A percentile compares a stretch with the other conserved stretches of the same genome.
phyloP scores from a whole-genome alignment of 2,329 filamentous ascomycete genomes.

The Fusarium sp. region DNA sequence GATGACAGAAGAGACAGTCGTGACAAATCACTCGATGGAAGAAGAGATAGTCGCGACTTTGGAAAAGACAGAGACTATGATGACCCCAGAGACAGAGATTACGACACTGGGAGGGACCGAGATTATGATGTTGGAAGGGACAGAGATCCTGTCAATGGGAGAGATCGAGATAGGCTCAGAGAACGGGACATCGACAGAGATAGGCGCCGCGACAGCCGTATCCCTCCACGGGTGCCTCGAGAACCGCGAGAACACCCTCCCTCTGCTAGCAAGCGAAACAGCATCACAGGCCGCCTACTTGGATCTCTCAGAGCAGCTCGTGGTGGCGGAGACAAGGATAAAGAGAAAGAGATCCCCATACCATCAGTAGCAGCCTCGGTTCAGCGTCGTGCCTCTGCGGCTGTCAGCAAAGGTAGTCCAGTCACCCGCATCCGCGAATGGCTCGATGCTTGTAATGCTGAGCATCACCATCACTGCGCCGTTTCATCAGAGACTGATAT shows the following conservation, averaged over 20 bases:
- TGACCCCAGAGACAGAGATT: conserved; percentile 7
- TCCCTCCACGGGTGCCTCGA: conserved; percentile 26
- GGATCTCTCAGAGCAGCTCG: conserved; percentile 52
- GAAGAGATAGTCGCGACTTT: conserved; percentile 8
- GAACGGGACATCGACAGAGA: conserved; percentile 40
- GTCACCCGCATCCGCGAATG: conserved; percentile 56
- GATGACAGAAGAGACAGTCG: conserved; percentile 16
- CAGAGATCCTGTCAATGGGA: conserved; percentile 19
- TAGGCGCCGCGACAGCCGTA: conserved; percentile 42
- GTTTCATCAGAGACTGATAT: conserved; percentile 41
- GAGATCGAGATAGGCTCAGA: conserved; percentile 15
- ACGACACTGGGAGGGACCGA: conserved; percentile 31
- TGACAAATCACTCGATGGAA: conserved; percentile 9
- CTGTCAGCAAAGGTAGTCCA: conserved; percentile 51
- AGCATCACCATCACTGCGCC: conserved; percentile 57
- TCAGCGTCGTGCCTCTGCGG: conserved; percentile 50
- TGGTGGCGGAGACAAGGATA: conserved; percentile 47
- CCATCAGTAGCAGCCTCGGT: conserved; percentile 40
- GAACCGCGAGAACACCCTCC: conserved; percentile 41
- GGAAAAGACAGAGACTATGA: conserved; percentile 16
- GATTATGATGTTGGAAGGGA: conserved; percentile 11
- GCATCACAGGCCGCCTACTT: conserved; percentile 56
- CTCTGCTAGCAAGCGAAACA: conserved; percentile 53
- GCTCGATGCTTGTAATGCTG: conserved; percentile 58
- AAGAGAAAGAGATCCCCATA: conserved; percentile 30